Conservation (phyloP, 2,329 filamentous ascomycete species). For the Botrytis fragariae region DNA sequence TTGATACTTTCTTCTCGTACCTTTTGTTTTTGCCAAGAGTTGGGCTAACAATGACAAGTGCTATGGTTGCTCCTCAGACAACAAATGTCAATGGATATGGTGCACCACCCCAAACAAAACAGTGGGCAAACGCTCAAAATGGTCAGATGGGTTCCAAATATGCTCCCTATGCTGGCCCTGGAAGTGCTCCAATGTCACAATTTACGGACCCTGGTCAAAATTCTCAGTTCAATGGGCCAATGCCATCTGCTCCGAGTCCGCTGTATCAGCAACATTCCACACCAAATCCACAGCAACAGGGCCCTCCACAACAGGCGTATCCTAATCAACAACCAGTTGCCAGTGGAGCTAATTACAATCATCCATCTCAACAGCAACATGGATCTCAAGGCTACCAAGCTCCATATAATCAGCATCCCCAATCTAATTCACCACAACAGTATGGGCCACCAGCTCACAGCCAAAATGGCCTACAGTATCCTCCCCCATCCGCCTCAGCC, state of each 20-base stretch:
- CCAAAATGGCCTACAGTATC: conserved; percentile 22
- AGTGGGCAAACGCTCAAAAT: conserved; percentile 22
- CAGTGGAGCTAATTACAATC: conserved; percentile 22
- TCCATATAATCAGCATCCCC: conserved; percentile 26
- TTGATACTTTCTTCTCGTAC: conserved; percentile 11
- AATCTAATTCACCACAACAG: conserved; percentile 26
- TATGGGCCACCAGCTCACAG: conserved; percentile 24
- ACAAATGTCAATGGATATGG: conserved; percentile 8
- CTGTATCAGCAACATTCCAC: conserved; percentile 32
- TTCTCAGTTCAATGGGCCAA: conserved; percentile 8
- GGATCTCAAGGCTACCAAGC: conserved; percentile 26
- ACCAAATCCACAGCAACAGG: conserved; percentile 24
- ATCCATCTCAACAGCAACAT: conserved; percentile 24
- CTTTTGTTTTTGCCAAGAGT: background rate
- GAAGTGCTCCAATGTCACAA: conserved; percentile 7
- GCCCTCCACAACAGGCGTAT: conserved; percentile 27
- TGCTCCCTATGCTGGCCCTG: background rate
- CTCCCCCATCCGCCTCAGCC: conserved; percentile 17
- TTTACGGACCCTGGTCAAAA: conserved; percentile 7
- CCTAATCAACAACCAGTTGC: conserved; percentile 21
- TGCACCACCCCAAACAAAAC: conserved; percentile 10
- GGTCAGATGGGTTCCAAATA: conserved; percentile 23
- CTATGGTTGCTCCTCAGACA: conserved; percentile 15
- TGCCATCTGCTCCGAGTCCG: conserved; percentile 17
- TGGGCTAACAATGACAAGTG: conserved; percentile 20